Conservation (phyloP, 768 basidiomycete genomes). For the Phlebiopsis flavidoalba region DNA sequence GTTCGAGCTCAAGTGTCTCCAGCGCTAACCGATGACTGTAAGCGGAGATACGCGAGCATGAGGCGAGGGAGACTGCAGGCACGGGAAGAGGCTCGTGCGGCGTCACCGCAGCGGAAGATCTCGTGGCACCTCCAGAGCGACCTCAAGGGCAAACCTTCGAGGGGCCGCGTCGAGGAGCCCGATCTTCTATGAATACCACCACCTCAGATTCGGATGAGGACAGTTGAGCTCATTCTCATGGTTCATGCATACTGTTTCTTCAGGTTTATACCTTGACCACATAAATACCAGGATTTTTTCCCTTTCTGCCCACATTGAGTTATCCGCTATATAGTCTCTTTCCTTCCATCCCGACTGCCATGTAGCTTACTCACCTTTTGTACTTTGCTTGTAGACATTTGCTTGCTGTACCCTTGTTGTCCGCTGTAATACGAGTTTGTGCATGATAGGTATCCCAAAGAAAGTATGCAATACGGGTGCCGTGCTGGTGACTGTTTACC, state of each 20-base stretch:
- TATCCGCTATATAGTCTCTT: conserved; percentile 3
- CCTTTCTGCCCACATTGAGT: background rate
- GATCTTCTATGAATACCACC: background rate
- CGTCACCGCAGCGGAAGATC: conserved; percentile 14
- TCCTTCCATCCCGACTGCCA: background rate
- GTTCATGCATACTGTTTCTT: background rate
- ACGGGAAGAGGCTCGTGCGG: conserved; percentile 10
- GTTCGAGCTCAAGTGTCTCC: conserved; percentile 51
- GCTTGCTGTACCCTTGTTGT: background rate
- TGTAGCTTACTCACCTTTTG: background rate
- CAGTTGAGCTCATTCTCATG: background rate
- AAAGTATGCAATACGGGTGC: no score
- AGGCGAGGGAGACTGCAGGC: conserved; percentile 26
- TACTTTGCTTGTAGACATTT: background rate
- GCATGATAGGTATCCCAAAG: no score
- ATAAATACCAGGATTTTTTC: background rate
- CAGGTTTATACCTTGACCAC: background rate
- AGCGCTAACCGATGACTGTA: conserved; percentile 41
- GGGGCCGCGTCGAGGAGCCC: conserved; percentile 2
- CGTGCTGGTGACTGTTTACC: no score
- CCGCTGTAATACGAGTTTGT: no score
- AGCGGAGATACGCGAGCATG: conserved; percentile 46
- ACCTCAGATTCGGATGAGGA: conserved; percentile 3
- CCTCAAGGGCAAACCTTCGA: conserved; percentile 14
- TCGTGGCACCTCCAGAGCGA: conserved; percentile 16